Evolutionary conservation across 306 rosid genomes (phyloP), one percentile per base, ranked within the genome.

Genomic region (Rosa multiflora): DNA sequence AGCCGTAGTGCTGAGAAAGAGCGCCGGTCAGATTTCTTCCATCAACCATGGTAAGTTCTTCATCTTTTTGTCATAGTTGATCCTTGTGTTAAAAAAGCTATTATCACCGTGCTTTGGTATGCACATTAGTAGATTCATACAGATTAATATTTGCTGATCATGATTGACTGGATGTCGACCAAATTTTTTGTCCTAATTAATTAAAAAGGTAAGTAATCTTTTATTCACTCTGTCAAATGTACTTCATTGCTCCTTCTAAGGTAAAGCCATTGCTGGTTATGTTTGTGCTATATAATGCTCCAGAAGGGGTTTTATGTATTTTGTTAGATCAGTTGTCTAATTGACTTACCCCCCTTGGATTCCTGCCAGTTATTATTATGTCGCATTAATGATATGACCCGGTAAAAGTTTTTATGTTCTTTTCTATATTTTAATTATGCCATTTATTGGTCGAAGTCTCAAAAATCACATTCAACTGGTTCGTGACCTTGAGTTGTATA

Each of bases 1-100:
- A 93, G 98, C 87, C 97, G 97, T 44, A 96, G 67, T 81, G 88
- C 87, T 70, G 98, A 96, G 70, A 96, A 89, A 87, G 97, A 93
- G 89, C 93, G 97, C 1, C 88, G 90, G 14, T 87, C 99, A 64
- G 98, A 96, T 58, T 91, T 96, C 85, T 96, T 93, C 90, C 88
- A 89, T 86, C 99, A 93, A 79, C 96, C 99, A 74, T 96, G 99
- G 99, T 96, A 89, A 79, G 85, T 49, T 79, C 55, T 37, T 66
- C 11, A 20, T 43, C 46, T 44, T 13, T 79, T 43, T 74, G 71
- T 80, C 63, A 23, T 59, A 56, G 5, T 58, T 74, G 40, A 13
- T 78, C 47, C 59, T 59, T 64, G 21, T 20, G 2, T 67, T 67
- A 32, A 63, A 5, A 75, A 47, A 4, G 37, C 35, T 70, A 6